A percentile compares a stretch with the other conserved stretches of the same genome.
phyloP scores from a whole-genome alignment of 2,329 filamentous ascomycete species.

The Ascochyta pisi region DNA sequence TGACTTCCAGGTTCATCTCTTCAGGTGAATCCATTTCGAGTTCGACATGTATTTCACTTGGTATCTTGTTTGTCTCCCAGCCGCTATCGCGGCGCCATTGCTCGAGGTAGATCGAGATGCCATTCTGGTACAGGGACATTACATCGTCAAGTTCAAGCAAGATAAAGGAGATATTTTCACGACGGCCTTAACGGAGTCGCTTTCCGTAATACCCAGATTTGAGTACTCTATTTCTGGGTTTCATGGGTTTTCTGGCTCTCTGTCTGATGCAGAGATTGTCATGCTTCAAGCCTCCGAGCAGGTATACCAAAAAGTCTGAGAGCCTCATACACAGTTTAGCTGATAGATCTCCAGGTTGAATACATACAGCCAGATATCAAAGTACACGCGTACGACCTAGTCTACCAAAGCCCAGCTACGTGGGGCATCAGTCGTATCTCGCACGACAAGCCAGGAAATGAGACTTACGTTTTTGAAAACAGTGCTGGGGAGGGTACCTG shows the following conservation, averaged over 20 bases:
- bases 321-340: neutral
- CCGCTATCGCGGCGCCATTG: conserved; percentile 49
- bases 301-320: conserved; percentile 18
- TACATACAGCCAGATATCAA: conserved; percentile 46
- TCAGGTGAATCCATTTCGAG: too few relatives aligned
- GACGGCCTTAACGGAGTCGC: conserved; percentile 25
- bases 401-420: conserved; percentile 45
- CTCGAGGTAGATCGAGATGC: conserved; percentile 37
- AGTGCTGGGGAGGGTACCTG: conserved; percentile 52
- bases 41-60: conserved; percentile 40
- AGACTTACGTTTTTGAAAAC: conserved; percentile 47
- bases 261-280: conserved; percentile 35
- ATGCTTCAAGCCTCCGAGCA: conserved; percentile 34
- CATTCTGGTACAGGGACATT: conserved; percentile 47
- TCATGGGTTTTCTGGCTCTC: conserved; percentile 46
- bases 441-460: conserved; percentile 37
- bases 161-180: conserved; percentile 30
- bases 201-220: conserved; percentile 30
- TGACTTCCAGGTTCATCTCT: too few relatives aligned
- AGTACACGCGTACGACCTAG: conserved; percentile 38
- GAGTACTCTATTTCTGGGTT: conserved; percentile 47
- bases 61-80: conserved; percentile 44
- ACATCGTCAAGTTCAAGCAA: conserved; percentile 55
- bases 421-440: conserved; percentile 52
- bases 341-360: conserved; percentile 32